Conservation (phyloP, 768 basidiomycete species). For the Auricularia sp. region DNA sequence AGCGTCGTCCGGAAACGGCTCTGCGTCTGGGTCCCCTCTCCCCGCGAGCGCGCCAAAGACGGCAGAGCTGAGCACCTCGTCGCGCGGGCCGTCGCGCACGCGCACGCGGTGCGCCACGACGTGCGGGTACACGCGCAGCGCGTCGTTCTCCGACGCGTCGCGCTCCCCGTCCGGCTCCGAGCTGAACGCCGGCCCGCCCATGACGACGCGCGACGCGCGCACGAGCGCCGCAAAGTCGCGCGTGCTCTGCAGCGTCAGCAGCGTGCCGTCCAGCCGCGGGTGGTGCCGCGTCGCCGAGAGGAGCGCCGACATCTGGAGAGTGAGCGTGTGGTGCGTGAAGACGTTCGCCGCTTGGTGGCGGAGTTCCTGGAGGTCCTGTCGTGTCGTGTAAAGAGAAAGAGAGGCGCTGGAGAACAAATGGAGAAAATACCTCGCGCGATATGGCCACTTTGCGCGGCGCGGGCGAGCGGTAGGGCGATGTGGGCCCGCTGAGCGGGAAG, state of each 20-base stretch:
- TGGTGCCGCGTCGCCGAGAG: constrained; percentile 68
- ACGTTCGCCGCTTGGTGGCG: constrained; percentile 18
- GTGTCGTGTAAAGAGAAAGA: no score
- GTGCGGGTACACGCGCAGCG: constrained; percentile 62
- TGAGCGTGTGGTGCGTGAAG: constrained; percentile 40
- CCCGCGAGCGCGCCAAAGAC: neutral
- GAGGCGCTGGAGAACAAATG: constrained; percentile 36
- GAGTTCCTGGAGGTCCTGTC: neutral
- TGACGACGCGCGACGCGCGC: constrained; percentile 55
- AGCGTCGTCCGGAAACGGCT: neutral
- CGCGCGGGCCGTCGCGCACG: constrained; percentile 56
- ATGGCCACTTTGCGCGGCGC: constrained; percentile 1
- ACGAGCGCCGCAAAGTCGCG: constrained; percentile 58
- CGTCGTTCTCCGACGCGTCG: constrained; percentile 65
- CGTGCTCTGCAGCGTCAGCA: constrained; percentile 51
- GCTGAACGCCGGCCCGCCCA: constrained; percentile 4
- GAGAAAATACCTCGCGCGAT: constrained; percentile 18
- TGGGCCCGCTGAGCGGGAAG: neutral
- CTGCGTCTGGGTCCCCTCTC: neutral
- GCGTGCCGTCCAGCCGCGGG: constrained; percentile 53
- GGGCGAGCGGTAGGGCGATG: neutral
- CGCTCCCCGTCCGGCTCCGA: constrained; percentile 21
- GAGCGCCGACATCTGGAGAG: constrained; percentile 60
- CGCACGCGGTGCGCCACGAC: constrained; percentile 67
- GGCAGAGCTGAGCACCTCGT: constrained; percentile 45